Evolutionary conservation across 2,329 filamentous ascomycete species (phyloP).

Genomic region (Ceratocystis eucalypticola): DNA sequence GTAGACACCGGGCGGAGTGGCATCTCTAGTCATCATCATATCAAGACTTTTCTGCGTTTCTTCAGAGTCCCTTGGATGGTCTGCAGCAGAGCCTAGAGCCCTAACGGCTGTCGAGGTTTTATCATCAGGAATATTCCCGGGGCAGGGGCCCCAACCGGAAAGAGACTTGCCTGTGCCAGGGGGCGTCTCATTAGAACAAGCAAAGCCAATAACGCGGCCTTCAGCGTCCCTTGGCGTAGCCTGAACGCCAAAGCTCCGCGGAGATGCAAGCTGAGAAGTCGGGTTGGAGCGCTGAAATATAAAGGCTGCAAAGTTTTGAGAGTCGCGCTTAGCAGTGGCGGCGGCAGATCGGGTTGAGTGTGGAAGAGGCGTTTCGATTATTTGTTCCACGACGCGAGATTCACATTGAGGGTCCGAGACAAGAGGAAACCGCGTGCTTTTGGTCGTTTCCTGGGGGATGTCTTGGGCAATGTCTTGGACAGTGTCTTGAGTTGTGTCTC

Average conservation of each 20-base stretch:
- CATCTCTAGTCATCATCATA: not conserved
- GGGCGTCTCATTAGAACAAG: conserved; percentile 36
- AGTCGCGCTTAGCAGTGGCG: conserved; percentile 5
- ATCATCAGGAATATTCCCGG: conserved; percentile 2
- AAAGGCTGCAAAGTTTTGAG: conserved; percentile 46
- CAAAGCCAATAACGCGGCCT: conserved; percentile 44
- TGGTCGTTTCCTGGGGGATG: not conserved
- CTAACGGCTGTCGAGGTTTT: not conserved
- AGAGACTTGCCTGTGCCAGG: not conserved
- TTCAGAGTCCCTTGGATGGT: not conserved
- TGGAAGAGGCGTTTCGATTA: conserved; percentile 5
- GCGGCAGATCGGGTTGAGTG: not conserved
- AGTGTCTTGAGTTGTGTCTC: not conserved
- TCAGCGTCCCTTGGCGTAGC: conserved; percentile 42
- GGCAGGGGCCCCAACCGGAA: conserved; percentile 18
- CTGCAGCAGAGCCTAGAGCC: not conserved
- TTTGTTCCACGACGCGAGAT: conserved; percentile 10
- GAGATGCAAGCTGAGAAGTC: conserved; percentile 37
- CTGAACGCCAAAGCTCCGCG: conserved; percentile 34
- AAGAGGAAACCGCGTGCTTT: not conserved
- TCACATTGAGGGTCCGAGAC: not conserved
- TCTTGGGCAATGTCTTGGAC: not conserved
- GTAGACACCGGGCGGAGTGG: conserved; percentile 13
- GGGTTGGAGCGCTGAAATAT: conserved; percentile 43
- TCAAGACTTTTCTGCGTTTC: not conserved